Conservation (phyloP, 106 monocot species). For the Iris macrosiphon region DNA sequence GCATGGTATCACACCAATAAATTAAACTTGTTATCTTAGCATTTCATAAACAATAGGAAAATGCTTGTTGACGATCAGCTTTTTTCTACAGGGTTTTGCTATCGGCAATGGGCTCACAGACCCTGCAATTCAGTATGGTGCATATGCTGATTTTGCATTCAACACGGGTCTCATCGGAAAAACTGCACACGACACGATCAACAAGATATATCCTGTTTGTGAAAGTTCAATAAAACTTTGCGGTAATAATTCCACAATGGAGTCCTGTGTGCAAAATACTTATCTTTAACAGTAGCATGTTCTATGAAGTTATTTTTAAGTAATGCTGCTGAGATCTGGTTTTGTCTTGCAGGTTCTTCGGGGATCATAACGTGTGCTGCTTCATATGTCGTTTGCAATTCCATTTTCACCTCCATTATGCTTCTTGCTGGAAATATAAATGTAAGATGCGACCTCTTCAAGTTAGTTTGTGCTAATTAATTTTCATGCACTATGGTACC, state of each 20-base stretch:
- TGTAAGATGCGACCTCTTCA: conserved; percentile 15
- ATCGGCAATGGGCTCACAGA: conserved; percentile 52
- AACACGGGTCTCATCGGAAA: conserved; percentile 39
- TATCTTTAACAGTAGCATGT: not conserved
- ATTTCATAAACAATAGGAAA: not conserved
- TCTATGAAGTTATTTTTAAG: not conserved
- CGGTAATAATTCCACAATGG: conserved; percentile 13
- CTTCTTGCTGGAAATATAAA: conserved; percentile 50
- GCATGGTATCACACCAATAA: not conserved
- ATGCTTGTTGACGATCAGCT: not conserved
- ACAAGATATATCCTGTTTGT: conserved; percentile 34
- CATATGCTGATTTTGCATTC: conserved; percentile 50
- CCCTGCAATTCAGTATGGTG: conserved; percentile 42
- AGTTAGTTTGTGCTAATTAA: not conserved
- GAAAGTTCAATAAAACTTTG: conserved; percentile 29
- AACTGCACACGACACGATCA: conserved; percentile 21
- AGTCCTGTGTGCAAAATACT: no score
- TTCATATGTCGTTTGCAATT: conserved; percentile 51
- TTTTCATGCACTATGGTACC: not conserved
- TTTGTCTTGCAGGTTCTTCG: conserved; percentile 28
- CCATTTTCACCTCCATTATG: conserved; percentile 57
- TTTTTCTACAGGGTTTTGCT: conserved; percentile 45
- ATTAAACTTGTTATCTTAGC: not conserved
- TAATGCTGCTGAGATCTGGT: not conserved
- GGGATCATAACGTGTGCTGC: conserved; percentile 47